Evolutionary conservation across 2,329 filamentous ascomycete species (phyloP).

Genomic region (Didymosphaeria variabile): DNA sequence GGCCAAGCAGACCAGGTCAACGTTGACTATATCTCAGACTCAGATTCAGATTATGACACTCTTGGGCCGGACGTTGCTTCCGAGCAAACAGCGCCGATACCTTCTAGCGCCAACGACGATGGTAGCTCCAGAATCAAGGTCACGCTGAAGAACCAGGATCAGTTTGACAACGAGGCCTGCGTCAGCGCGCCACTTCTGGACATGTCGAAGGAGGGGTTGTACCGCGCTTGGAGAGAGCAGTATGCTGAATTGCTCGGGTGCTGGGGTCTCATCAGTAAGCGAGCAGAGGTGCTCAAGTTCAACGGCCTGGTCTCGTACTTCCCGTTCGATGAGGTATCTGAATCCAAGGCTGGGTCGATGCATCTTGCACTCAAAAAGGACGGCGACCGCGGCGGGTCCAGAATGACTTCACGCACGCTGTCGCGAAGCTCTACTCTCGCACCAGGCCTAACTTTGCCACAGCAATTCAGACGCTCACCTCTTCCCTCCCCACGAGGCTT

Average conservation of each 20-base stretch:
- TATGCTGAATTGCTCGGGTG: constrained; percentile 68
- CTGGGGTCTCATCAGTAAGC: constrained; percentile 64
- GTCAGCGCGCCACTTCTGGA: constrained; percentile 60
- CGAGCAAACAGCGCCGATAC: constrained; percentile 33
- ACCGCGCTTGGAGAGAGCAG: constrained; percentile 62
- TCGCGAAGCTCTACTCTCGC: constrained; percentile 38
- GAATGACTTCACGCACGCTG: constrained; percentile 22
- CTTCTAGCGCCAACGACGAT: constrained; percentile 22
- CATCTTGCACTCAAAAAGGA: constrained; percentile 35
- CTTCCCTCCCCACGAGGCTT: constrained; percentile 39
- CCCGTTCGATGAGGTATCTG: constrained; percentile 22
- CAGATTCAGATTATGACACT: constrained; percentile 44
- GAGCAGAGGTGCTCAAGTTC: constrained; percentile 67
- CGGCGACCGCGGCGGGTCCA: constrained; percentile 20
- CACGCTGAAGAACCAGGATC: constrained; percentile 64
- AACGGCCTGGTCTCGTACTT: constrained; percentile 55
- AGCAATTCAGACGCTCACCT: constrained; percentile 35
- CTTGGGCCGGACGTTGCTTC: constrained; percentile 29
- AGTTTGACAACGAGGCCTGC: constrained; percentile 63
- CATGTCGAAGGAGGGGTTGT: constrained; percentile 57
- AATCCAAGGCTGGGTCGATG: constrained; percentile 38
- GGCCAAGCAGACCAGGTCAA: constrained; percentile 43
- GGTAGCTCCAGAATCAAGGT: constrained; percentile 53
- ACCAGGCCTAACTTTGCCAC: constrained; percentile 29
- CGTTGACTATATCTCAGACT: constrained; percentile 41